A percentile compares a stretch with the other conserved stretches of the same genome.
Evolutionary conservation across 768 basidiomycete genomes (phyloP).

Genomic region (Mycena floridula): DNA sequence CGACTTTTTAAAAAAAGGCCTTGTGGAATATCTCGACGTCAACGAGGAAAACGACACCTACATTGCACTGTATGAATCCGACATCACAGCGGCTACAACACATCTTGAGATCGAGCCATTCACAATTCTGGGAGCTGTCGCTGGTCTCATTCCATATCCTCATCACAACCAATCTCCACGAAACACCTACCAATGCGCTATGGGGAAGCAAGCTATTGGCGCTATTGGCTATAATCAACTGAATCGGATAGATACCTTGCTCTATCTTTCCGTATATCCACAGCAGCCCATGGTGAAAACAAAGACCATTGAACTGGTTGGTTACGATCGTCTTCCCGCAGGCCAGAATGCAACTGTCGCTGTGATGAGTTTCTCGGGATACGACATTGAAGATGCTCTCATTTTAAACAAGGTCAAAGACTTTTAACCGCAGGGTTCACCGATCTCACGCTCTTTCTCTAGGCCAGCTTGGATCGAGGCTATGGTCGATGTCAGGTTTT

Average conservation of each 20-base stretch:
- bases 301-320: slow-evolving; percentile 94
- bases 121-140: slow-evolving; percentile 94
- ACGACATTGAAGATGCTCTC: slow-evolving; percentile 98
- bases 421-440: slow-evolving; percentile 1
- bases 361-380: slow-evolving; percentile 98
- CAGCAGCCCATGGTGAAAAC: slow-evolving; percentile 99
- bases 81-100: slow-evolving; percentile 78
- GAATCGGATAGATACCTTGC: slow-evolving; percentile 92
- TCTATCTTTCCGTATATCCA: slow-evolving; percentile 97
- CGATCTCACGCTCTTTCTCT: slow-evolving; percentile 3
- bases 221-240: slow-evolving; percentile 98
- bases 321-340: slow-evolving; percentile 94
- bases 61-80: slow-evolving; percentile 89
- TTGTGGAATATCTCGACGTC: slow-evolving; percentile 97
- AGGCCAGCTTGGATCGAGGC: slow-evolving; percentile 95
- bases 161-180: slow-evolving; percentile 99
- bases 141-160: slow-evolving; percentile 97
- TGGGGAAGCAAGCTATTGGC: slow-evolving; percentile 99
- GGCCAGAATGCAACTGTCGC: slow-evolving; percentile 98
- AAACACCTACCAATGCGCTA: slow-evolving; percentile 99
- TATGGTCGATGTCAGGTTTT: slow-evolving; percentile 98
- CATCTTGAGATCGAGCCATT: slow-evolving; percentile 99
- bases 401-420: slow-evolving; percentile 81
- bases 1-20: slow-evolving; percentile 85
- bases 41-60: slow-evolving; percentile 99